Conservation (phyloP, 208 protist genomes). For the Acanthamoeba divionensis region DNA sequence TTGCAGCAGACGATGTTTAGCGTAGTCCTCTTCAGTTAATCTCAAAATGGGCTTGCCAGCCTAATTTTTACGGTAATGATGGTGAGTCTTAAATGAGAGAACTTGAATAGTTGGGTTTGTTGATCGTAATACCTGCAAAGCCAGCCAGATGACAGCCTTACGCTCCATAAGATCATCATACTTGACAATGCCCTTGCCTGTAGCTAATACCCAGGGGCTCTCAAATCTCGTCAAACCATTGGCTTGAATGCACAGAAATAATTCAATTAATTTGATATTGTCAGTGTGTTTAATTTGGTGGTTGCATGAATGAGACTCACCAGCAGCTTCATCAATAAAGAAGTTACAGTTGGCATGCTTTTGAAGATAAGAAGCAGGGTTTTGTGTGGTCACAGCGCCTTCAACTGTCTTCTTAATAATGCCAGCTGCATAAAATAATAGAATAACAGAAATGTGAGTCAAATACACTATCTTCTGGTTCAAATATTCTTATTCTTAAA, state of each 20-base stretch:
- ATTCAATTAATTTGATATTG: too few relatives aligned
- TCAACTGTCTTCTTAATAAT: constrained; percentile 67
- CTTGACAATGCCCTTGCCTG: neutral
- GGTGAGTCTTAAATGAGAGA: too few relatives aligned
- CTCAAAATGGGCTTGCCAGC: constrained; percentile 70
- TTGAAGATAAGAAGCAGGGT: constrained; percentile 65
- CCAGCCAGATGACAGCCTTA: constrained; percentile 72
- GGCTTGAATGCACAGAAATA: neutral
- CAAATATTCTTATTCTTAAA: neutral
- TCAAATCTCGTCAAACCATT: constrained; percentile 14
- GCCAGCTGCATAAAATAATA: too few relatives aligned
- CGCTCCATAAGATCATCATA: constrained; percentile 54
- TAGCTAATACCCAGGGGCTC: constrained; percentile 63
- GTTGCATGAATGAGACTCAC: too few relatives aligned
- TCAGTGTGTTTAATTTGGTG: too few relatives aligned
- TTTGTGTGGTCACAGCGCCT: neutral
- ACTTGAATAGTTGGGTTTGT: too few relatives aligned
- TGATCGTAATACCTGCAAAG: too few relatives aligned
- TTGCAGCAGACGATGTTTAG: constrained; percentile 43
- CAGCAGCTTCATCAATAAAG: constrained; percentile 65
- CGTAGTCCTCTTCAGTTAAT: constrained; percentile 66
- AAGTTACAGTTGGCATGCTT: constrained; percentile 57
- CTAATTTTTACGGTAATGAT: neutral
- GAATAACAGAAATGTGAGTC: neutral
- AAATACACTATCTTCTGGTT: neutral